A percentile compares a stretch with the other conserved stretches of the same genome.
These are phyloP conservation scores for Monosporozyma servazzii DNA, from an alignment of 805 yeast species.

Conservation along the genomic window DNA sequence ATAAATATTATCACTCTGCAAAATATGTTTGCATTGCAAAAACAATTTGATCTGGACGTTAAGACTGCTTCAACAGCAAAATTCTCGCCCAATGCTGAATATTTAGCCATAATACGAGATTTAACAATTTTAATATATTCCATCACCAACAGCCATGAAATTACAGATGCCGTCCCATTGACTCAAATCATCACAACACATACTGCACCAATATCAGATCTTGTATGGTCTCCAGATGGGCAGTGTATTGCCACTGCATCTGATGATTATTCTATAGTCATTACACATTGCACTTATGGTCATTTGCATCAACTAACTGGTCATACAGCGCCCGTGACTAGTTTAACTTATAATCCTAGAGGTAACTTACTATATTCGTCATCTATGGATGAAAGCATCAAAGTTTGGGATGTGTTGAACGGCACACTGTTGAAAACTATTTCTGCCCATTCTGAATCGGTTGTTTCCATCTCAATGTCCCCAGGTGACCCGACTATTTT, in stretches of 20 bases:
- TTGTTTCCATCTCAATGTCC: slow-evolving; percentile 63
- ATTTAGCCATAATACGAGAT: slow-evolving; percentile 39
- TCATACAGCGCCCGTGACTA: slow-evolving; percentile 78
- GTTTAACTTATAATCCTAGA: slow-evolving; percentile 57
- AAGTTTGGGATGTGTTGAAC: slow-evolving; percentile 71
- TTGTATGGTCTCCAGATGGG: slow-evolving; percentile 72
- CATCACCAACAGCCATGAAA: slow-evolving; percentile 50
- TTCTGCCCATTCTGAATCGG: slow-evolving; percentile 90
- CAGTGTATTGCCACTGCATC: slow-evolving; percentile 71
- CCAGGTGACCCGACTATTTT: slow-evolving; percentile 63
- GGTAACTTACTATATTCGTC: slow-evolving; percentile 78
- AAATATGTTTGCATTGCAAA: neutral
- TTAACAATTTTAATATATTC: slow-evolving; percentile 31
- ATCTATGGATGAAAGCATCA: slow-evolving; percentile 81
- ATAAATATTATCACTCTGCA: neutral
- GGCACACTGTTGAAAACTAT: slow-evolving; percentile 68
- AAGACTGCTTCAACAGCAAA: slow-evolving; percentile 31
- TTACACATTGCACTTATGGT: slow-evolving; percentile 52
- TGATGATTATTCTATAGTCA: slow-evolving; percentile 70
- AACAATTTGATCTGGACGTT: neutral
- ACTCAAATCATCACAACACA: slow-evolving; percentile 26
- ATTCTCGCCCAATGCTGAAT: slow-evolving; percentile 51
- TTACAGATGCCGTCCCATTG: slow-evolving; percentile 28
- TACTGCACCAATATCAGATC: slow-evolving; percentile 58
- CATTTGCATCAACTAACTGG: slow-evolving; percentile 43